phyloP scores from a whole-genome alignment of 176 grass and related monocot species.

The Rhynchospora pubera region DNA sequence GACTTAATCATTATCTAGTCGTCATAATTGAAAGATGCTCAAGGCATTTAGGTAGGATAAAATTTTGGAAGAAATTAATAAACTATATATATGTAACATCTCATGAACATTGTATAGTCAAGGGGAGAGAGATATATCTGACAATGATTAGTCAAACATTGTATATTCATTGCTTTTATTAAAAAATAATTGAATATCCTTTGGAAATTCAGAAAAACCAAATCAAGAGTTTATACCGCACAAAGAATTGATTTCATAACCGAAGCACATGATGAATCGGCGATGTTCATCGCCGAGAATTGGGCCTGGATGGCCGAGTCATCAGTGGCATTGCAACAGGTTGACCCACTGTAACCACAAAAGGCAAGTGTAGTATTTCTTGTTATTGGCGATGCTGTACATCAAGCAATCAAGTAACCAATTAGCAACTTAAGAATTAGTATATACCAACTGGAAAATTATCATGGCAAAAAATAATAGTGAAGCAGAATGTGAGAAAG shows the following conservation, averaged over 20 bases:
- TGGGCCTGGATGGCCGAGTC: neutral
- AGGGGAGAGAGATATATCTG: neutral
- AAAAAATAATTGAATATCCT: too few species aligned
- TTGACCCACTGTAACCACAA: slow-evolving; percentile 57
- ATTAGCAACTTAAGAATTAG: too few species aligned
- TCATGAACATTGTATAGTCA: neutral
- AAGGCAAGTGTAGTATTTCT: slow-evolving; percentile 49
- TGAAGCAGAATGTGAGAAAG: neutral
- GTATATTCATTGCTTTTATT: neutral
- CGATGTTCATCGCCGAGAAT: too few species aligned
- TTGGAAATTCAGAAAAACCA: neutral
- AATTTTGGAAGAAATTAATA: neutral
- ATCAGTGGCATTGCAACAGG: slow-evolving; percentile 79
- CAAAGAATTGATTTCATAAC: too few species aligned
- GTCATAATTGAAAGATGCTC: neutral
- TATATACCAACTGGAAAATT: too few species aligned
- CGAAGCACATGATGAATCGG: too few species aligned
- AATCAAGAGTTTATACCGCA: neutral
- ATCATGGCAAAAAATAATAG: neutral
- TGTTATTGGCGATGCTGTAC: slow-evolving; percentile 45
- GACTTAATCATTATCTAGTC: neutral
- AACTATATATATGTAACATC: neutral
- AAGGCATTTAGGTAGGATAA: neutral
- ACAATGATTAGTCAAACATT: neutral
- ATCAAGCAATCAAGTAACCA: too few species aligned